Evolutionary conservation across 805 yeast species (phyloP).

Genomic region (Pichia scutulata): DNA sequence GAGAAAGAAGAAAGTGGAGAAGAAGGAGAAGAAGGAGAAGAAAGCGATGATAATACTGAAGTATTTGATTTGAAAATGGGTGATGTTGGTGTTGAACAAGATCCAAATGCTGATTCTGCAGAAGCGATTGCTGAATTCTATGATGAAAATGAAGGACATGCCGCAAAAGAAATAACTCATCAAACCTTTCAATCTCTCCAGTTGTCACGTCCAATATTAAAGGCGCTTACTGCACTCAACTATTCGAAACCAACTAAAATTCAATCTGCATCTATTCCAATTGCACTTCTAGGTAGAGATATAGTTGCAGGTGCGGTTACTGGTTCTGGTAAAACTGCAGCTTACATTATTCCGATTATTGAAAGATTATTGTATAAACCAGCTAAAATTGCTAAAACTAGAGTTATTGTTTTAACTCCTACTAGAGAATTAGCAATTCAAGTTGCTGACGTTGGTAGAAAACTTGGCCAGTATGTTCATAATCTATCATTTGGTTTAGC

Average conservation of each 20-base stretch:
- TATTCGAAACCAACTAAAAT: slow-evolving; percentile 89
- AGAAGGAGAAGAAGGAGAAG: slow-evolving; percentile 26
- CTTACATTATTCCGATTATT: slow-evolving; percentile 91
- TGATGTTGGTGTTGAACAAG: slow-evolving; percentile 24
- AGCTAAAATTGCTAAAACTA: slow-evolving; percentile 72
- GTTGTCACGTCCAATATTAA: slow-evolving; percentile 83
- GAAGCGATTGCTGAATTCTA: slow-evolving; percentile 80
- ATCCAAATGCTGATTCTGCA: slow-evolving; percentile 61
- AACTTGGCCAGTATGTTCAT: slow-evolving; percentile 67
- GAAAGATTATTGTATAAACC: slow-evolving; percentile 91
- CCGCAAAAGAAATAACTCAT: slow-evolving; percentile 37
- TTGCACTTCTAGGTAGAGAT: slow-evolving; percentile 89
- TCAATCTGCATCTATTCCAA: slow-evolving; percentile 89
- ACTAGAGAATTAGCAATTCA: slow-evolving; percentile 98
- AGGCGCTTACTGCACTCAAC: slow-evolving; percentile 74
- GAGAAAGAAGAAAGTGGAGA: slow-evolving; percentile 31
- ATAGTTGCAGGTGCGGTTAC: slow-evolving; percentile 99
- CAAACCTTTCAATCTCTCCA: slow-evolving; percentile 67
- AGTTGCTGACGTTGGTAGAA: slow-evolving; percentile 88
- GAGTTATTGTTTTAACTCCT: slow-evolving; percentile 88
- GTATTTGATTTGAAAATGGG: slow-evolving; percentile 14
- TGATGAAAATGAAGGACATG: slow-evolving; percentile 49
- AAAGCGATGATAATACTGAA: slow-evolving; percentile 14
- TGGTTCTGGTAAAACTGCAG: slow-evolving; percentile 99
- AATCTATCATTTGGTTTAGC: slow-evolving; percentile 87